A percentile compares a stretch with the other conserved stretches of the same genome.
These are phyloP conservation scores for Zea luxurians DNA, from an alignment of 176 grass and related monocot genomes.

Conservation along the genomic window DNA sequence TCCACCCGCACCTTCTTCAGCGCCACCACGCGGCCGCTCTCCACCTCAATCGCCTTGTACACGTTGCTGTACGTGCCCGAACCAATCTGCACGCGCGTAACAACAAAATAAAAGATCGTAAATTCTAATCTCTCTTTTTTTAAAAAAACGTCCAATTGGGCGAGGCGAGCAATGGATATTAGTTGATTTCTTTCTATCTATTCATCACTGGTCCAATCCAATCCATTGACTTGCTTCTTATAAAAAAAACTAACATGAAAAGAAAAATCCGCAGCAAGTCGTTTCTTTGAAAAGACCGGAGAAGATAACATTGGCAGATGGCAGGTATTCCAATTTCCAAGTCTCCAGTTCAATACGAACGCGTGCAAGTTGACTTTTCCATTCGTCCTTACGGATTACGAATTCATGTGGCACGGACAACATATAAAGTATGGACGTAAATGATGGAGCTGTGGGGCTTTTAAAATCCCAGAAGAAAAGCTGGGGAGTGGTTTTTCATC, in stretches of 20 bases:
- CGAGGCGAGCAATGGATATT: neutral
- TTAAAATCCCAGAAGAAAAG: conserved; percentile 6
- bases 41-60: conserved; percentile 90
- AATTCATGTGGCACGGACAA: conserved; percentile 39
- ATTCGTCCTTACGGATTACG: conserved; percentile 23
- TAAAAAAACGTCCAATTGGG: neutral
- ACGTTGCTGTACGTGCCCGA: conserved; percentile 99
- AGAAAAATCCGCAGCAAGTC: neutral
- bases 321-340: neutral
- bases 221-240: no score
- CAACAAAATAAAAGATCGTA: neutral
- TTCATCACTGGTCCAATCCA: no score
- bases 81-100: conserved; percentile 57
- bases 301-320: conserved; percentile 17
- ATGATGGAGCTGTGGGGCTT: conserved; percentile 11
- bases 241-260: neutral
- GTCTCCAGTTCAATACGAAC: conserved; percentile 7
- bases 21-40: conserved; percentile 68
- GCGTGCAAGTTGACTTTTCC: conserved; percentile 40
- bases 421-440: conserved; percentile 38
- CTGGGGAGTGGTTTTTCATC: conserved; percentile 28
- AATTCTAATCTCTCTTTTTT: neutral
- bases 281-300: conserved; percentile 23
- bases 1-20: conserved; percentile 94
- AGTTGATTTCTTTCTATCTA: no score